Evolutionary conservation across 2,329 filamentous ascomycete genomes (phyloP), one percentile per base, ranked within the genome.

Genomic region (Sordariomycetes sp.): DNA sequence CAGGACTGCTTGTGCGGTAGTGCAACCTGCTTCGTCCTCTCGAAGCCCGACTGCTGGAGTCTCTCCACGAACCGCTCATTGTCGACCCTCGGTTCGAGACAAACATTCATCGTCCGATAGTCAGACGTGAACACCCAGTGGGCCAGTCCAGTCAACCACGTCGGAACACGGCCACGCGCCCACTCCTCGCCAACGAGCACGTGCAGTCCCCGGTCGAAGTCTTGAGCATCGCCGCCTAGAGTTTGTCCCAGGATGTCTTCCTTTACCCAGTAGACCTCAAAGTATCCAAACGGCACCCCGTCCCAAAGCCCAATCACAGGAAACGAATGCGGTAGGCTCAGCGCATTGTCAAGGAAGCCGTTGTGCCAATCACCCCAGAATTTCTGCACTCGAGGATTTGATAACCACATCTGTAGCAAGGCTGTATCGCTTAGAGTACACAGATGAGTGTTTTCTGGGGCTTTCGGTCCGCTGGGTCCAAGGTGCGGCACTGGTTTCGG

Each of bases 221-320:
- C 84, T 7, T 72, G 75, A 0, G 79, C 75, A 4, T 73, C 70
- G 16, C 70, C 70, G 1, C 78, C 70, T 4, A 93, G 58, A 42
- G 86, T 69, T 31, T 69, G 72, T 1, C 85, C 86, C 1, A 98
- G 55, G 0, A 68, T 63, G 50, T 96, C 92, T 53, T 98, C 92
- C 50, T 94, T 94, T 4, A 92, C 86, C 90, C 92, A 98, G 61
- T 98, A 98, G 21, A 98, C 72, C 63, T 98, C 92, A 53, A 98
- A 95, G 54, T 93, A 98, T 0, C 87, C 92, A 60, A 96, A 98
- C 0, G 90, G 90, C 39, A 90, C 82, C 9, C 86, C 88, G 46
- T 96, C 86, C 85, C 90, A 98, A 53, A 87, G 80, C 1, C 85
- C 92, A 40, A 96, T 90, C 1, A 81, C 86, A 0, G 92, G 92